Evolutionary conservation across 2,329 filamentous ascomycete genomes (phyloP).

Genomic region (Aspergillus nomiae): DNA sequence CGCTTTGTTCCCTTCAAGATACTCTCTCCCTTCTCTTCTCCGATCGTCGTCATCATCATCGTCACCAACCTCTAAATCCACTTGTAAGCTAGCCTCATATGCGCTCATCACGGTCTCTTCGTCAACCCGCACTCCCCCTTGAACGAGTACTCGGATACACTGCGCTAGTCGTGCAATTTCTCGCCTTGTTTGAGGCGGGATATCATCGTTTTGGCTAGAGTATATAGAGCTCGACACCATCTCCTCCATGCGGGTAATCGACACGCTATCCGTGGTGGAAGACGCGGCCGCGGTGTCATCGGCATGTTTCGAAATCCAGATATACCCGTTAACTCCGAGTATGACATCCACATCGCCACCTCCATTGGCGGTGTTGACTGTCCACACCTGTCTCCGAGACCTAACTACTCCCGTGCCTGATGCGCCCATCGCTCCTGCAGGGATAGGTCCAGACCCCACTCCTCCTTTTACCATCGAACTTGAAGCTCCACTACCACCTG

Average conservation of each 20-base stretch:
- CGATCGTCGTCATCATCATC: conserved; percentile 38
- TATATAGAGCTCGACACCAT: conserved; percentile 83
- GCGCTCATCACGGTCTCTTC: conserved; percentile 83
- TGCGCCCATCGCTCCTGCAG: conserved; percentile 54
- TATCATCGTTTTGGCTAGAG: conserved; percentile 89
- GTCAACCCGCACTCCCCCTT: conserved; percentile 80
- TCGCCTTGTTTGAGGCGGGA: conserved; percentile 72
- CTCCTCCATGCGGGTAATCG: conserved; percentile 86
- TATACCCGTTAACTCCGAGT: conserved; percentile 93
- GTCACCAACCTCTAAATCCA: conserved; percentile 51
- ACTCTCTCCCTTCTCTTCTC: conserved; percentile 41
- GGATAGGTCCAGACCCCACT: conserved; percentile 52
- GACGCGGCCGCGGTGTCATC: conserved; percentile 51
- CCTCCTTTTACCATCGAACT: conserved; percentile 36
- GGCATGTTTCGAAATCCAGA: conserved; percentile 88
- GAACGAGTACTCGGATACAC: conserved; percentile 79
- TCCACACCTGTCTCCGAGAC: conserved; percentile 84
- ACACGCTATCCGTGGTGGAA: conserved; percentile 54
- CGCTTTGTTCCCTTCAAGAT: conserved; percentile 44
- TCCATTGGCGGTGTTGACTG: conserved; percentile 56
- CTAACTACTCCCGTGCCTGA: conserved; percentile 76
- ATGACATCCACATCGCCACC: conserved; percentile 74
- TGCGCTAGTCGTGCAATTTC: conserved; percentile 86
- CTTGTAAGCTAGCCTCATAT: conserved; percentile 78
- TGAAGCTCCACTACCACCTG: conserved; percentile 67